Evolutionary conservation across 495 filamentous ascomycete genomes (phyloP).

Genomic region (Penicillium cosmopolitanum): DNA sequence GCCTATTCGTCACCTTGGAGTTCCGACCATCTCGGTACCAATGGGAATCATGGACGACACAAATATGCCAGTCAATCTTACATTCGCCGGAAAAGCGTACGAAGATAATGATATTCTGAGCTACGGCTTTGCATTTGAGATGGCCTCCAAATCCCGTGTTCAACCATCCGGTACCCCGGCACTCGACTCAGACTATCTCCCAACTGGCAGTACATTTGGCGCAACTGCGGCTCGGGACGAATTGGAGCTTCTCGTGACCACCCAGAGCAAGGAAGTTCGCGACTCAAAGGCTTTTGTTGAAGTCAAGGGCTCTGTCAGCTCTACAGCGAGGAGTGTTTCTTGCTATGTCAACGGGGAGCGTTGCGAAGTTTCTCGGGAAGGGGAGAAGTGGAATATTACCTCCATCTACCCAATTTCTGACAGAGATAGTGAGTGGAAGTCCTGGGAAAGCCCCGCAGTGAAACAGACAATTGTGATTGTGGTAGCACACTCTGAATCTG

Average conservation of each 20-base stretch:
- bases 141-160: conserved; percentile 28
- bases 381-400: conserved; percentile 21
- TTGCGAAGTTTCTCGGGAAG: conserved; percentile 21
- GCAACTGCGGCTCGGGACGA: neutral
- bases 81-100: conserved; percentile 41
- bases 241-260: conserved; percentile 23
- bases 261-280: conserved; percentile 23
- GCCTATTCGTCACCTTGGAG: conserved; percentile 39
- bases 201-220: neutral
- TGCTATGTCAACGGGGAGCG: conserved; percentile 36
- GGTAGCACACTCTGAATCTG: conserved; percentile 18
- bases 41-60: conserved; percentile 45
- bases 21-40: conserved; percentile 41
- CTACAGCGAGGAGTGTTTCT: conserved; percentile 13
- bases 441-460: conserved; percentile 36
- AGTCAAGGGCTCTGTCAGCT: conserved; percentile 22
- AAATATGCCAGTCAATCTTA: conserved; percentile 40
- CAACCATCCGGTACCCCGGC: conserved; percentile 27
- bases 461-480: conserved; percentile 35
- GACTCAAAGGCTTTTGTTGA: conserved; percentile 26
- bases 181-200: conserved; percentile 33
- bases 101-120: conserved; percentile 33
- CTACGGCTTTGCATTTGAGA: conserved; percentile 40
- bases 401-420: conserved; percentile 30
- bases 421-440: conserved; percentile 33